Percentiles rank a stretch among this genome's conserved stretches.
Conservation (phyloP, 768 basidiomycete genomes). For the Paxillus ammoniavirescens region DNA sequence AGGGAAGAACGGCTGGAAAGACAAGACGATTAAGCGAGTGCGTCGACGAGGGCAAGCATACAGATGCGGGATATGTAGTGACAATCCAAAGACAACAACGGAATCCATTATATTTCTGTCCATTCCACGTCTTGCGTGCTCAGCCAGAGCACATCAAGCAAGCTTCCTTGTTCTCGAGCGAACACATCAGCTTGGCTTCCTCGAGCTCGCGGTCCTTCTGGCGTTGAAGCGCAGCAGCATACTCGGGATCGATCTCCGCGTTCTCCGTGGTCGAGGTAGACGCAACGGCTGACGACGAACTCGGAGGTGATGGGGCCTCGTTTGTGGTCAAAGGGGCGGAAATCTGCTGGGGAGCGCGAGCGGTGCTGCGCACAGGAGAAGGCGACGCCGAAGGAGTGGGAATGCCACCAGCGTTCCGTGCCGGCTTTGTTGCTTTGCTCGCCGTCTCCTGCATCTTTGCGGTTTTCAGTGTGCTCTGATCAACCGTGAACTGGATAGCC, state of each 20-base stretch:
- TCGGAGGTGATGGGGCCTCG: slow-evolving; percentile 7
- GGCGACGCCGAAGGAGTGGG: slow-evolving; percentile 26
- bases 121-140: slow-evolving; percentile 13
- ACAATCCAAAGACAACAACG: slow-evolving; percentile 2
- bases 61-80: background rate
- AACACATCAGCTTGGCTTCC: slow-evolving; percentile 79
- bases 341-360: slow-evolving; percentile 30
- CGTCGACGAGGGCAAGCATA: slow-evolving; percentile 3
- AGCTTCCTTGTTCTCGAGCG: slow-evolving; percentile 91
- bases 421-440: slow-evolving; percentile 14
- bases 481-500: slow-evolving; percentile 97
- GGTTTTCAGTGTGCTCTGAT: slow-evolving; percentile 71
- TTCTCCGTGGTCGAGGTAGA: slow-evolving; percentile 29
- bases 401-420: slow-evolving; percentile 15
- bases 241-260: slow-evolving; percentile 60
- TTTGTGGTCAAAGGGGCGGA: slow-evolving; percentile 21
- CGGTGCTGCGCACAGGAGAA: slow-evolving; percentile 17
- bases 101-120: background rate
- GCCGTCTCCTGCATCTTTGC: slow-evolving; percentile 33
- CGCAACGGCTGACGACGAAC: slow-evolving; percentile 13
- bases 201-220: slow-evolving; percentile 74
- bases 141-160: slow-evolving; percentile 90
- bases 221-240: slow-evolving; percentile 71
- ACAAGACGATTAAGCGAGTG: background rate
- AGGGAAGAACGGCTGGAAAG: slow-evolving; percentile 2